Conservation (phyloP, 192 early-diverging fungal species). For the Gaertneriomyces sp. region DNA sequence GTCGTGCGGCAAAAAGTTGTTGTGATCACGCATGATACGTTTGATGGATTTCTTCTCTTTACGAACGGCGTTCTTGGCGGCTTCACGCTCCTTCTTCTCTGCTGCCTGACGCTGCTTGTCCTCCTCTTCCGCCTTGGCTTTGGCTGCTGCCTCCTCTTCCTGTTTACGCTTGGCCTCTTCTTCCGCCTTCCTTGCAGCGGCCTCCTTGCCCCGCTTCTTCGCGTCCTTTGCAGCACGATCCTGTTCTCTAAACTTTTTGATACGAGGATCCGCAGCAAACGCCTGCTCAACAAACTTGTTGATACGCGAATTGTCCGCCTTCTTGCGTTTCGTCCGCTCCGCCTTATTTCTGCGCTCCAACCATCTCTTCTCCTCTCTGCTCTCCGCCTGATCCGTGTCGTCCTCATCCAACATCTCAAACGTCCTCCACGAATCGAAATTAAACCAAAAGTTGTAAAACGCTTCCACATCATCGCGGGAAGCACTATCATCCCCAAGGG, state of each 20-base stretch:
- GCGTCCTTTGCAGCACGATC: slow-evolving; percentile 88
- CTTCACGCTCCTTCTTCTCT: slow-evolving; percentile 76
- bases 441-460: slow-evolving; percentile 75
- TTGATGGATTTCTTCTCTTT: slow-evolving; percentile 90
- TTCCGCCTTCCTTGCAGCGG: slow-evolving; percentile 55
- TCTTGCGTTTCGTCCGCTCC: slow-evolving; percentile 88
- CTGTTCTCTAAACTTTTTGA: slow-evolving; percentile 81
- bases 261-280: slow-evolving; percentile 82
- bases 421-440: slow-evolving; percentile 94
- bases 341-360: slow-evolving; percentile 94
- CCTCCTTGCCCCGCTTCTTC: slow-evolving; percentile 83
- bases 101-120: slow-evolving; percentile 58
- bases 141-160: slow-evolving; percentile 57
- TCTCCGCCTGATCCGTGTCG: slow-evolving; percentile 80
- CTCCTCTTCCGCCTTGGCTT: slow-evolving; percentile 55
- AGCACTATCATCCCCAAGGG: slow-evolving; percentile 67
- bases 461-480: slow-evolving; percentile 64
- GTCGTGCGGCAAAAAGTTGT: slow-evolving; percentile 70
- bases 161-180: slow-evolving; percentile 39
- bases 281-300: slow-evolving; percentile 82
- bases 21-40: slow-evolving; percentile 58
- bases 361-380: slow-evolving; percentile 94
- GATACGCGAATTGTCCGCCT: slow-evolving; percentile 92
- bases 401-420: slow-evolving; percentile 99
- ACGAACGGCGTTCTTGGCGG: slow-evolving; percentile 79